phyloP scores from a whole-genome alignment of 805 yeast species.

The Brettanomyces sp. region DNA sequence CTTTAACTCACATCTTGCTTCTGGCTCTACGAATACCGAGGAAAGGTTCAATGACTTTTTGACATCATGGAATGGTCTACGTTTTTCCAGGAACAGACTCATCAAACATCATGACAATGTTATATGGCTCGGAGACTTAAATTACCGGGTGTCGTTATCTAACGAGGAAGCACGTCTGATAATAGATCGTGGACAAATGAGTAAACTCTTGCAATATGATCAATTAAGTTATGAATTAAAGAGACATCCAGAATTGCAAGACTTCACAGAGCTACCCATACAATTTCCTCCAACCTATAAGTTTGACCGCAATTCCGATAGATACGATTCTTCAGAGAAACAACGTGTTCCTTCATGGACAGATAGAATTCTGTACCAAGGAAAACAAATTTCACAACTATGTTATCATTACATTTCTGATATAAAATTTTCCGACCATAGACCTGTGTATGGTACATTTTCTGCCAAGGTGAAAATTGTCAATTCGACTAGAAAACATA shows the following conservation, averaged over 20 bases:
- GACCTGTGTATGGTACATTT: constrained; percentile 84
- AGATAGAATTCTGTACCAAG: constrained; percentile 69
- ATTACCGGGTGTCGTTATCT: constrained; percentile 64
- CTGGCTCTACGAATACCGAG: constrained; percentile 72
- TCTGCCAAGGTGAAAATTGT: constrained; percentile 56
- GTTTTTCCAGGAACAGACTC: constrained; percentile 69
- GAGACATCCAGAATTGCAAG: constrained; percentile 61
- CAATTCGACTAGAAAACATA: constrained; percentile 51
- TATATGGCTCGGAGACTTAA: constrained; percentile 93
- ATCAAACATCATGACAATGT: constrained; percentile 78
- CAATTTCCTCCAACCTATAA: constrained; percentile 87
- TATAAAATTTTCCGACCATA: constrained; percentile 73
- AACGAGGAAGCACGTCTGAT: constrained; percentile 66
- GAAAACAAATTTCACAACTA: constrained; percentile 48
- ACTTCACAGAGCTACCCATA: constrained; percentile 68
- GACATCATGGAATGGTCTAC: constrained; percentile 63
- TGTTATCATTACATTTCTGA: constrained; percentile 59
- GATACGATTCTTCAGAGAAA: constrained; percentile 84
- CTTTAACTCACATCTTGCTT: constrained; percentile 88
- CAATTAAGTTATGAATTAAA: constrained; percentile 73
- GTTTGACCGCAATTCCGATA: constrained; percentile 73
- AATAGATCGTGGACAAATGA: constrained; percentile 35
- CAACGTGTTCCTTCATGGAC: constrained; percentile 96
- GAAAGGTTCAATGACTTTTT: constrained; percentile 84
- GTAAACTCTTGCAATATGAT: constrained; percentile 55